These are phyloP conservation scores for Drosera capensis DNA, from an alignment of 148 eudicot genomes.

Conservation along the genomic window DNA sequence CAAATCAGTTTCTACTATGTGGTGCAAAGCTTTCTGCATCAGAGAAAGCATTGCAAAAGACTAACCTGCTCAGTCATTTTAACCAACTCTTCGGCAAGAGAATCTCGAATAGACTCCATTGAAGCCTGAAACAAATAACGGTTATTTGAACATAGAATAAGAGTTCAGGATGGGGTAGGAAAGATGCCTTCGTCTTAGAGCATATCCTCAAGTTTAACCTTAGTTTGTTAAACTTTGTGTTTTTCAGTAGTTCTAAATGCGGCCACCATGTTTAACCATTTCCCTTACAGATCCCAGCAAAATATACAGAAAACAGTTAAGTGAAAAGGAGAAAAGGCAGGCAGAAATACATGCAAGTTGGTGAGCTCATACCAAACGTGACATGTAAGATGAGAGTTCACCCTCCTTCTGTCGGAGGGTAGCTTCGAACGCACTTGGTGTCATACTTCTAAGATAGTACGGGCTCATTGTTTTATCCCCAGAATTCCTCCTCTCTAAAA, in stretches of 20 bases:
- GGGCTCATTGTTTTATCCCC: constrained; percentile 61
- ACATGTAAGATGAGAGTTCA: constrained; percentile 84
- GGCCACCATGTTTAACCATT: too few species aligned
- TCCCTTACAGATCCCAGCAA: background rate
- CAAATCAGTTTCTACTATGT: constrained; percentile 1
- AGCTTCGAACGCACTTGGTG: constrained; percentile 76
- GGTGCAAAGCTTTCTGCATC: constrained; percentile 2
- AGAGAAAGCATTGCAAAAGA: constrained; percentile 4
- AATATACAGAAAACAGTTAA: background rate
- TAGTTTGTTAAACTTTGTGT: too few species aligned
- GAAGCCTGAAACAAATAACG: constrained; percentile 43
- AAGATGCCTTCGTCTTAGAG: background rate
- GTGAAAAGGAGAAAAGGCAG: background rate
- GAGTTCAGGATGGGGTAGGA: background rate
- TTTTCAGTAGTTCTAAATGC: too few species aligned
- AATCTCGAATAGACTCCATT: constrained; percentile 85
- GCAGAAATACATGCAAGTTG: background rate
- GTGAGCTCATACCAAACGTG: constrained; percentile 55
- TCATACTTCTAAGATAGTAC: constrained; percentile 68
- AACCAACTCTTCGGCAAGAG: constrained; percentile 95
- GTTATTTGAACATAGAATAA: background rate
- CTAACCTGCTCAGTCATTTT: constrained; percentile 86
- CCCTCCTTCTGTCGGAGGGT: constrained; percentile 94
- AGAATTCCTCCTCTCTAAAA: constrained; percentile 51
- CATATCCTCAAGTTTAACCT: too few species aligned